Base-by-base conservation (phyloP, 108 stramenopile species). In the Poteriospumella lacustris region DNA sequence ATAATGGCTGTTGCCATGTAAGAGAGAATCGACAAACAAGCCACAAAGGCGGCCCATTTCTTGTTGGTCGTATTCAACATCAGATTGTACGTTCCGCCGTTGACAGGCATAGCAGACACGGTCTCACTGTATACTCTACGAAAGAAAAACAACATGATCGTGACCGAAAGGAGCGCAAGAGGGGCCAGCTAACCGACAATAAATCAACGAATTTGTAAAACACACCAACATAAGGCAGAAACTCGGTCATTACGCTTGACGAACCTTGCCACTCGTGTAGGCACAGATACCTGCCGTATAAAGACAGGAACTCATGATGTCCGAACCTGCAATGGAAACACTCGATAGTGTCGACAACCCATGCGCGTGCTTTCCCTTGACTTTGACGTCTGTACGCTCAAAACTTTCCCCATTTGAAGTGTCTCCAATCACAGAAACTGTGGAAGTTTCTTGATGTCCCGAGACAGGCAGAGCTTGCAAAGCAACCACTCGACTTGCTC, bases 71-170 rank as follows among this genome's bases (percentile, higher is more conserved):
- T 86, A 73, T 91, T 89, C 47, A 91, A 58, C 36, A 91, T 81
- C 36, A 89, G 80, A 77, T 88, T 91, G 77, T 90, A 91, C 38
- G 89, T 86, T 38, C 91, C 91, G 42, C 91, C 91, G 79, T 91
- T 90, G 58, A 88, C 81, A 26, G 89, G 89, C 67, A 91, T 70
- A 26, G 91, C 91, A 60, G 84, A 84, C 59, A 88, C 89, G 5
- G 88, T 86, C 76, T 91, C 91, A 33, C 81, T 83, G 79, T 90
- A 91, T 38, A 91, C 84, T 9, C 52, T 75, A 36, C 89, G 77
- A 80, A 89, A 89, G 31, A 88, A 77, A 56, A 88, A 90, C n/a
- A 91, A 76, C 42, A 89, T 79, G 1, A 87, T 52, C 3, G 87
- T 87, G 5, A 89, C 89, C 42, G 87, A 62, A 34, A 81, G 29